These are phyloP conservation scores for Penicillium alfredii DNA, from an alignment of 495 filamentous ascomycete species.

Conservation along the genomic window DNA sequence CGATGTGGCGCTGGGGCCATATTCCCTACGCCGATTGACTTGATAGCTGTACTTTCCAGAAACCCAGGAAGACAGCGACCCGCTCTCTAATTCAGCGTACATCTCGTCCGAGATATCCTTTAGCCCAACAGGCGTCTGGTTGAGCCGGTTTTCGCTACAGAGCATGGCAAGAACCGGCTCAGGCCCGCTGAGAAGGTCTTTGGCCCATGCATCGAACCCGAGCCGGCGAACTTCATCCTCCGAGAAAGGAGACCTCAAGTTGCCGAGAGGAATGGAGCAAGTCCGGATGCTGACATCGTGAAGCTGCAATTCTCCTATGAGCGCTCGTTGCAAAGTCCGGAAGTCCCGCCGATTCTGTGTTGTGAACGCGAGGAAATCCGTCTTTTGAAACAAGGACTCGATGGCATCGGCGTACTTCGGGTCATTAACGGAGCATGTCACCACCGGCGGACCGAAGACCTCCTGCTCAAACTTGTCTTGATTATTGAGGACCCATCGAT, in stretches of 20 bases:
- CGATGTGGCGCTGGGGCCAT: conserved; percentile 61
- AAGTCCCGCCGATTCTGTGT: conserved; percentile 67
- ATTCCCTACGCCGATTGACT: conserved; percentile 63
- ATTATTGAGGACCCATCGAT: conserved; percentile 75
- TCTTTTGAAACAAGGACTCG: conserved; percentile 59
- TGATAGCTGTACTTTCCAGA: conserved; percentile 52
- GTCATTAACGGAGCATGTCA: conserved; percentile 78
- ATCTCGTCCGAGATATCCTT: conserved; percentile 58
- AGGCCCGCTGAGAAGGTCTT: conserved; percentile 73
- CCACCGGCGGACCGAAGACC: conserved; percentile 78
- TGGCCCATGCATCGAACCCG: conserved; percentile 75
- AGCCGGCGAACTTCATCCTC: conserved; percentile 47
- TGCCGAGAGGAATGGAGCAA: conserved; percentile 38
- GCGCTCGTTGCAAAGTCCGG: conserved; percentile 49
- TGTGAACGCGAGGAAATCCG: conserved; percentile 69
- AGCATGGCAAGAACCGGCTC: conserved; percentile 83
- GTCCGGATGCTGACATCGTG: conserved; percentile 61
- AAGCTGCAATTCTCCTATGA: conserved; percentile 49
- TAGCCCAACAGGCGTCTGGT: conserved; percentile 59
- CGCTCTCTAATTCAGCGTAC: conserved; percentile 51
- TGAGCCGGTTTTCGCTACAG: conserved; percentile 59
- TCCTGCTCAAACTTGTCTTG: conserved; percentile 66
- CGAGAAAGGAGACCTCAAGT: conserved; percentile 49
- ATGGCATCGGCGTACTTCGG: conserved; percentile 64
- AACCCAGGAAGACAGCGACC: conserved; percentile 55